Base-by-base conservation (phyloP, 352 stramenopile genomes). In the Pythium aphanidermatum region DNA sequence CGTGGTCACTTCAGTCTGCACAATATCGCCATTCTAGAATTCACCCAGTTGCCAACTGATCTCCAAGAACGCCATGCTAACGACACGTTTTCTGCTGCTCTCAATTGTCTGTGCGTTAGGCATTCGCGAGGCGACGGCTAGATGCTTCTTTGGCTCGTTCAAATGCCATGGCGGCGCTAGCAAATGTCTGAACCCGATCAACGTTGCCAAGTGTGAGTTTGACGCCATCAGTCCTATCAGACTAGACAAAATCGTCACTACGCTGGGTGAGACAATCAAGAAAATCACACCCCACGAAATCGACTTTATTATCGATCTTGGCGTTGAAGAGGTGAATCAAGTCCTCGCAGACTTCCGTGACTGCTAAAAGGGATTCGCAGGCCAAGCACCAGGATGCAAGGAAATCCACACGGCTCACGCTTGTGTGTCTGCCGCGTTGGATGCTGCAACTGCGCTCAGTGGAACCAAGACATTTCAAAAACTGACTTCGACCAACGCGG, bases 281-380 rank as follows among this genome's bases (percentile, higher is more conserved):
- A 16, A 20, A 12, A 11, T 53, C 2, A 45, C 27, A n/a, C 46
- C 46, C 24, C 17, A 46, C 29, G 2, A 45, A 17, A 16, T 53
- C 13, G 26, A 53, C 34, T 53, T 53, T 36, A 19, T 45, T 10
- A 46, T 53, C 26, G 46, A 53, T 17, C 27, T 53, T 25, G 46
- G 46, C 28, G 19, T 45, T 0, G 12, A 38, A 12, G 46, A 53
- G 36, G 34, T 37, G 25, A 46, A 37, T 19, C 17, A 38, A 5
- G 25, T 38, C 11, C 46, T 53, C 20, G n/a, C 11, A 17, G 28
- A 53, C 21, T 46, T 53, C 28, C 25, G 35, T 6, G 46, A 53
- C 34, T 53, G 46, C 46, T 29, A 46, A 34, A 45, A 44, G 33
- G 14, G 35, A n/a, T 52, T 52, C 19, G 45, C 34, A 10, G 35